Percentiles rank a stretch among this genome's conserved stretches.
Evolutionary conservation across 2,329 filamentous ascomycete genomes (phyloP).

Genomic region (Fragosphaeria purpurea): DNA sequence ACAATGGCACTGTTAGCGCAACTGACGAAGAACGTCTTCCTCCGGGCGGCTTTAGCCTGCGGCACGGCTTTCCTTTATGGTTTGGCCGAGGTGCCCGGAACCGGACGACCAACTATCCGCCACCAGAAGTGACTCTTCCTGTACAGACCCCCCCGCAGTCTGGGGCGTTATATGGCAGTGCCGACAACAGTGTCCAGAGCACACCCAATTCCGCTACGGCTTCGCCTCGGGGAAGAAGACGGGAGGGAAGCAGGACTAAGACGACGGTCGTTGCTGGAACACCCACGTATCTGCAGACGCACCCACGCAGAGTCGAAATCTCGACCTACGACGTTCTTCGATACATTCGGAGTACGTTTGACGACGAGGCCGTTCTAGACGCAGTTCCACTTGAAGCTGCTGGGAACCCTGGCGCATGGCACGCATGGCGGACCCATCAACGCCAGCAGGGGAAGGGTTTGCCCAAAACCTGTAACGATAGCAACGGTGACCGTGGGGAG

Average conservation of each 20-base stretch:
- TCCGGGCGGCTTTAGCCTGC: constrained; percentile 80
- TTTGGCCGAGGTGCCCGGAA: constrained; percentile 53
- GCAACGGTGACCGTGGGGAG: neutral
- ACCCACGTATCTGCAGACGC: constrained; percentile 29
- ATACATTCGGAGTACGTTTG: constrained; percentile 77
- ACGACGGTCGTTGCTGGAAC: constrained; percentile 16
- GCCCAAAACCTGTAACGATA: neutral
- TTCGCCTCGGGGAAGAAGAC: constrained; percentile 14
- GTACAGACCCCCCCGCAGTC: constrained; percentile 17
- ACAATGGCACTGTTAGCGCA: constrained; percentile 68
- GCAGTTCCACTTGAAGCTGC: constrained; percentile 69
- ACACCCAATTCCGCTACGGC: constrained; percentile 18
- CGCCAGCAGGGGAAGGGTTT: constrained; percentile 21
- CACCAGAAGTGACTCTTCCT: neutral
- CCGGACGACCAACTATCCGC: constrained; percentile 28
- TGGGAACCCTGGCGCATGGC: constrained; percentile 85
- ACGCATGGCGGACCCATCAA: constrained; percentile 76
- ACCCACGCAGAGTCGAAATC: constrained; percentile 26
- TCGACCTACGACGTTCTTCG: constrained; percentile 60
- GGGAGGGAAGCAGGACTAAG: neutral
- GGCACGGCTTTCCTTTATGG: constrained; percentile 86
- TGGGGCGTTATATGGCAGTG: constrained; percentile 3
- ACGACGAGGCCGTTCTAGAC: constrained; percentile 67
- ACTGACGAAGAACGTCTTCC: constrained; percentile 74
- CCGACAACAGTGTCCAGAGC: constrained; percentile 13